Conservation (phyloP, 2,329 filamentous ascomycete genomes). For the Chrysoporthe deuterocubensis region DNA sequence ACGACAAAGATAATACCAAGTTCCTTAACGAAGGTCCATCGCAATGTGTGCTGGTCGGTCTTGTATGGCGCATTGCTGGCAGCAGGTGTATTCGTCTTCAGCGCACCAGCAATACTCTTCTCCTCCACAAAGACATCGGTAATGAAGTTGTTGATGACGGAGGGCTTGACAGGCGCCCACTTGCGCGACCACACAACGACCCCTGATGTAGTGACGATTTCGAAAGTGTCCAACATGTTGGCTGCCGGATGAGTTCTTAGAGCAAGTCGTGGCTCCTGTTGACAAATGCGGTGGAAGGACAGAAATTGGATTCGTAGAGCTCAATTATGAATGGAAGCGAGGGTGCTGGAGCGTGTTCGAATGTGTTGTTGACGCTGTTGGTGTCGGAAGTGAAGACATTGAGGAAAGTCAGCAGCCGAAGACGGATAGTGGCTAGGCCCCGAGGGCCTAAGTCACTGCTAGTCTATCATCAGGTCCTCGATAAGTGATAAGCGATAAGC, state of each 20-base stretch:
- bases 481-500: slow-evolving; percentile 6
- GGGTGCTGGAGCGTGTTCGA: not conserved
- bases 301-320: not conserved
- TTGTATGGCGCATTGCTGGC: slow-evolving; percentile 75
- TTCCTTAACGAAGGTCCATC: slow-evolving; percentile 93
- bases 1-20: slow-evolving; percentile 95
- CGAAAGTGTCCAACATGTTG: slow-evolving; percentile 91
- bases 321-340: not conserved
- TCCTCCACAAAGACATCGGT: slow-evolving; percentile 98
- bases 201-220: slow-evolving; percentile 93
- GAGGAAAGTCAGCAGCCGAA: not conserved
- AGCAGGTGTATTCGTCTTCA: slow-evolving; percentile 63
- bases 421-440: not conserved
- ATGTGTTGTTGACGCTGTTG: not conserved
- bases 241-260: not conserved
- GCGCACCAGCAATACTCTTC: slow-evolving; percentile 67
- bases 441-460: no score
- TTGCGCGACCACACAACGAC: slow-evolving; percentile 95
- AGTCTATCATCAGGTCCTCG: not conserved
- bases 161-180: slow-evolving; percentile 78
- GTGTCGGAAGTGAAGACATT: not conserved
- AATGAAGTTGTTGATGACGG: slow-evolving; percentile 92
- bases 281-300: not conserved
- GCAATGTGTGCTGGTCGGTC: slow-evolving; percentile 91
- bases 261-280: not conserved